Evolutionary conservation across 306 rosid species (phyloP).

Genomic region (Cicer arietinum): DNA sequence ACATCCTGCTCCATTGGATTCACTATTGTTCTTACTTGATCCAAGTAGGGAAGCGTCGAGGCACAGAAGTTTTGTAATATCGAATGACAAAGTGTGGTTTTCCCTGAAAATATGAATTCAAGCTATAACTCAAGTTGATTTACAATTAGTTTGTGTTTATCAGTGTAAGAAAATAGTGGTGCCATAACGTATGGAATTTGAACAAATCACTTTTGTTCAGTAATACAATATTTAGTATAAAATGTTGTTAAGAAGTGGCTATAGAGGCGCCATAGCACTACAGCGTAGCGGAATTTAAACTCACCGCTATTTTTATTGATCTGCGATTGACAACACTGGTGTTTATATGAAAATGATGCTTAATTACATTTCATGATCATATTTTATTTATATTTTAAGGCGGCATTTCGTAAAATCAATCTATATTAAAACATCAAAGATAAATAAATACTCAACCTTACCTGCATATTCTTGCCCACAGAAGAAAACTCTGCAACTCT

Average conservation of each 20-base stretch:
- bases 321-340: neutral
- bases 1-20: slow-evolving; percentile 88
- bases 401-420: slow-evolving; percentile 8
- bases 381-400: slow-evolving; percentile 3
- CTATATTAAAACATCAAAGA: slow-evolving; percentile 12
- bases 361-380: slow-evolving; percentile 29
- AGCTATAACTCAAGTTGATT: slow-evolving; percentile 4
- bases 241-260: too few species aligned
- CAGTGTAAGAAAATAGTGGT: too few species aligned
- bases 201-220: too few species aligned
- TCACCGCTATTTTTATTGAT: too few species aligned
- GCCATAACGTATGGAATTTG: too few species aligned
- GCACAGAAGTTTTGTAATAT: slow-evolving; percentile 76
- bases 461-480: slow-evolving; percentile 97
- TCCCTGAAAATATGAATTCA: slow-evolving; percentile 64
- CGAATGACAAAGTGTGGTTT: slow-evolving; percentile 82
- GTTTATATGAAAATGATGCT: slow-evolving; percentile 25
- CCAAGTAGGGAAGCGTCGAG: slow-evolving; percentile 69
- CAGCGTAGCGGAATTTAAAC: too few species aligned
- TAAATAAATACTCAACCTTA: slow-evolving; percentile 33
- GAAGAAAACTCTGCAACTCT: slow-evolving; percentile 89
- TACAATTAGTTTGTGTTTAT: too few species aligned
- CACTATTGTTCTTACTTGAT: slow-evolving; percentile 85
- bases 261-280: too few species aligned
- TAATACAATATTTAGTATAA: too few species aligned